Evolutionary conservation across 805 yeast species (phyloP).

Genomic region (Saturnispora kantuleensis): DNA sequence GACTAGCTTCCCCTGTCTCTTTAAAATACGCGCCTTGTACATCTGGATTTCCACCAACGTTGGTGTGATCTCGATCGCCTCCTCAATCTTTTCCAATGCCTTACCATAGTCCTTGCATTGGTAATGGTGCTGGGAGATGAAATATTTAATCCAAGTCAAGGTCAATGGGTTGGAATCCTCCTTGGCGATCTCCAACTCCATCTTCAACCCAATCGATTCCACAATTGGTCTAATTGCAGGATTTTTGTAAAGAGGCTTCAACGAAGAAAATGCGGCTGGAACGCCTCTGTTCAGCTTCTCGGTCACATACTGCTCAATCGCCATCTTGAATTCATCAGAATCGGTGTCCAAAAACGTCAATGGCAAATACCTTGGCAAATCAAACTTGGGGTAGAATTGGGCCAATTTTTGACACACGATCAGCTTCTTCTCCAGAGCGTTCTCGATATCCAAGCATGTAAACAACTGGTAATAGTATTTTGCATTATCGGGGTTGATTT

Average conservation of each 20-base stretch:
- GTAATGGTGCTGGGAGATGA: conserved; percentile 69
- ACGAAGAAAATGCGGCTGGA: conserved; percentile 80
- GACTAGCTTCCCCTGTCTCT: conserved; percentile 52
- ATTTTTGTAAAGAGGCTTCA: conserved; percentile 66
- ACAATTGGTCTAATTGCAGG: conserved; percentile 32
- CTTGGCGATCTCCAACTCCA: conserved; percentile 23
- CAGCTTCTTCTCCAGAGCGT: conserved; percentile 40
- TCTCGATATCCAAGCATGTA: conserved; percentile 43
- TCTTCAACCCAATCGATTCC: conserved; percentile 44
- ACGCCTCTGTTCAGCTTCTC: conserved; percentile 68
- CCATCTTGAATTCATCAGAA: conserved; percentile 30
- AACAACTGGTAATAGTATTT: conserved; percentile 62
- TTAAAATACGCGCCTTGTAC: conserved; percentile 69
- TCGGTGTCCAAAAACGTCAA: conserved; percentile 53
- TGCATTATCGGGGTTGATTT: conserved; percentile 77
- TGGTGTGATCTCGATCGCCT: conserved; percentile 66
- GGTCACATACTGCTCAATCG: conserved; percentile 45
- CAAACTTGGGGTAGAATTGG: conserved; percentile 70
- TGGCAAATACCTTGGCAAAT: conserved; percentile 72
- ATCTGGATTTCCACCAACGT: conserved; percentile 76
- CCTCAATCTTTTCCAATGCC: conserved; percentile 50
- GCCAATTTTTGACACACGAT: conserved; percentile 57
- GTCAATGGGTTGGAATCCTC: conserved; percentile 32
- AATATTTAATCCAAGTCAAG: conserved; percentile 63
- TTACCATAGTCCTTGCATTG: conserved; percentile 39